Percentiles rank a stretch among this genome's conserved stretches.
phyloP scores from a whole-genome alignment of 2,329 filamentous ascomycete species.

The Mycosphaerella sp. region DNA sequence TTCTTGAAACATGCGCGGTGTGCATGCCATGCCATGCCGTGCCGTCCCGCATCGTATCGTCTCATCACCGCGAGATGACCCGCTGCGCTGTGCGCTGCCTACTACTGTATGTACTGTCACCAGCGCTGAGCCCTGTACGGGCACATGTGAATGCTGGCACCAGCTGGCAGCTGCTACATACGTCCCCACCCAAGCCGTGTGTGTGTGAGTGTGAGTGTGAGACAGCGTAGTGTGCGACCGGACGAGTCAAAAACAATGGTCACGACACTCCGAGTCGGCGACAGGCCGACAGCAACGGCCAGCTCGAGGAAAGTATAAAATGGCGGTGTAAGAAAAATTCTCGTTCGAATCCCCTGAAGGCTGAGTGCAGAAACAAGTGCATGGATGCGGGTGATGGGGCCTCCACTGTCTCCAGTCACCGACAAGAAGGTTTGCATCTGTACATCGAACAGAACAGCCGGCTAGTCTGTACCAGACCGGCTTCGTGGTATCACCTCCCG shows the following conservation, averaged over 20 bases:
- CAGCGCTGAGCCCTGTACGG: constrained; percentile 10
- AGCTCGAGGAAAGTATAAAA: constrained; percentile 7
- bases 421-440: constrained; percentile 2
- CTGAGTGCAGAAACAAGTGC: neutral
- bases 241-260: constrained; percentile 16
- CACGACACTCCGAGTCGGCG: neutral
- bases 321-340: constrained; percentile 9
- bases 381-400: constrained; percentile 1
- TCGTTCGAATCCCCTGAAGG: neutral
- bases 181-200: constrained; percentile 11
- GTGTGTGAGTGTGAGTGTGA: no score
- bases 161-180: no score
- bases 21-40: no score
- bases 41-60: no score
- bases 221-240: constrained; percentile 12
- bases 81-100: no score
- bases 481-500: constrained; percentile 2
- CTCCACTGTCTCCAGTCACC: no score
- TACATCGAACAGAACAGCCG: neutral
- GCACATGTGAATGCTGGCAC: neutral
- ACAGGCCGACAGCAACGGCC: constrained; percentile 1
- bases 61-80: neutral
- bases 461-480: constrained; percentile 8
- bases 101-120: neutral
- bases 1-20: constrained; percentile 7